phyloP scores from a whole-genome alignment of 768 basidiomycete genomes.

The Xerocomus brunneocitrinus region DNA sequence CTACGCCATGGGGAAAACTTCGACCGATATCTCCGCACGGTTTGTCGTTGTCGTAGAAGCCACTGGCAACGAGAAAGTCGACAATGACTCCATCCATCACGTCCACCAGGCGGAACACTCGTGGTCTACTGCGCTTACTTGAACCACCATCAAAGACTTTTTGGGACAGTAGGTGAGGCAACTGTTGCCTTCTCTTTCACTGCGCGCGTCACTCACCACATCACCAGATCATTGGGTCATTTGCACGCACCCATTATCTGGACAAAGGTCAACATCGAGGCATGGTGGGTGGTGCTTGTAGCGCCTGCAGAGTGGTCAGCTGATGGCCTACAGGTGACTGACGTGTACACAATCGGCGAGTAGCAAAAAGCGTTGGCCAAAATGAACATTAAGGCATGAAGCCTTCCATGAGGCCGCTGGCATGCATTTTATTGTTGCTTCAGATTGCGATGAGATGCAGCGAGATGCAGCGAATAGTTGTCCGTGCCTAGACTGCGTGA shows the following conservation, averaged over 20 bases:
- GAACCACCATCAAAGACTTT: conserved; percentile 69
- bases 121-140: conserved; percentile 74
- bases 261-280: too few species aligned
- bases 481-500: not conserved
- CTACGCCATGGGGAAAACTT: not conserved
- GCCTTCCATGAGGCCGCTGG: conserved; percentile 40
- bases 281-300: conserved; percentile 41
- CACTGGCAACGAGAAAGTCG: not conserved
- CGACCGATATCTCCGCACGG: not conserved
- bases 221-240: conserved; percentile 50
- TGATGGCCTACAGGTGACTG: conserved; percentile 30
- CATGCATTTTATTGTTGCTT: not conserved
- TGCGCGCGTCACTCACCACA: not conserved
- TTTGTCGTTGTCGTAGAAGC: not conserved
- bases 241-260: conserved; percentile 71
- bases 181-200: not conserved
- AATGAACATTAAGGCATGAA: conserved; percentile 58
- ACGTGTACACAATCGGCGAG: conserved; percentile 49
- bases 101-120: conserved; percentile 72
- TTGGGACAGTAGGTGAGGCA: conserved; percentile 47
- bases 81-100: not conserved
- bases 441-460: not conserved
- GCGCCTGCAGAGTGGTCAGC: not conserved
- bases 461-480: not conserved
- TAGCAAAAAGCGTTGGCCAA: conserved; percentile 64